Evolutionary conservation across 495 filamentous ascomycete genomes (phyloP).

Genomic region (Hyaloscypha hepaticicola): DNA sequence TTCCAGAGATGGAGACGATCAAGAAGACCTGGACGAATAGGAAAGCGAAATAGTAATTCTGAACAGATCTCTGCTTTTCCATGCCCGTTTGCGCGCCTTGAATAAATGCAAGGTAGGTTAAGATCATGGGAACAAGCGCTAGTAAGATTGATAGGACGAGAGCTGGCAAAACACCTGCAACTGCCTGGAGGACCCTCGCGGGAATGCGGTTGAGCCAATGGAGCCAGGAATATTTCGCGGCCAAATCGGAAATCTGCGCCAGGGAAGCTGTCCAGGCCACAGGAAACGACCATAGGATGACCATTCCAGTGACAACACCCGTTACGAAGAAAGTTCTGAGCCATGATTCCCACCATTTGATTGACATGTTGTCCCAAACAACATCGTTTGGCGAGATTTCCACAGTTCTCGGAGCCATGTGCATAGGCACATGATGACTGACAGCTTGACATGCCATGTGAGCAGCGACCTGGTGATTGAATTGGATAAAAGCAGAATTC

Average conservation of each 20-base stretch:
- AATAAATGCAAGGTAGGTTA: constrained; percentile 64
- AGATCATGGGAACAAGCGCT: constrained; percentile 73
- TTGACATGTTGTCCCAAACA: constrained; percentile 96
- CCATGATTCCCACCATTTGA: constrained; percentile 93
- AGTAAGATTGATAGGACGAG: constrained; percentile 76
- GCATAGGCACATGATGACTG: constrained; percentile 86
- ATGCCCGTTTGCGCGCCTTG: constrained; percentile 85
- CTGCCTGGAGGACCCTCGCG: constrained; percentile 60
- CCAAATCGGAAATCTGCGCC: constrained; percentile 70
- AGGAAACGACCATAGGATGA: constrained; percentile 88
- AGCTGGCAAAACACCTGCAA: constrained; percentile 87
- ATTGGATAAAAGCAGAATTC: constrained; percentile 98
- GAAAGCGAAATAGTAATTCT: constrained; percentile 92
- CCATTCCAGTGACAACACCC: constrained; percentile 67
- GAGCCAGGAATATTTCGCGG: constrained; percentile 64
- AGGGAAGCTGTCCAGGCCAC: constrained; percentile 84
- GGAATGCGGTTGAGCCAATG: constrained; percentile 56
- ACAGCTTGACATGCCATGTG: constrained; percentile 97
- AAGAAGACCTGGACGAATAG: constrained; percentile 95
- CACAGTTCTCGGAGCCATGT: constrained; percentile 90
- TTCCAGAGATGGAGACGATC: constrained; percentile 85
- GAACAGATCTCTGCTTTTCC: constrained; percentile 75
- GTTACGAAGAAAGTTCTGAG: constrained; percentile 67
- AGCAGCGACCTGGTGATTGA: constrained; percentile 95
- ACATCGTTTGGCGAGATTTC: constrained; percentile 94